Base-by-base conservation (phyloP, 352 stramenopile genomes). In the Phytophthora pini region DNA sequence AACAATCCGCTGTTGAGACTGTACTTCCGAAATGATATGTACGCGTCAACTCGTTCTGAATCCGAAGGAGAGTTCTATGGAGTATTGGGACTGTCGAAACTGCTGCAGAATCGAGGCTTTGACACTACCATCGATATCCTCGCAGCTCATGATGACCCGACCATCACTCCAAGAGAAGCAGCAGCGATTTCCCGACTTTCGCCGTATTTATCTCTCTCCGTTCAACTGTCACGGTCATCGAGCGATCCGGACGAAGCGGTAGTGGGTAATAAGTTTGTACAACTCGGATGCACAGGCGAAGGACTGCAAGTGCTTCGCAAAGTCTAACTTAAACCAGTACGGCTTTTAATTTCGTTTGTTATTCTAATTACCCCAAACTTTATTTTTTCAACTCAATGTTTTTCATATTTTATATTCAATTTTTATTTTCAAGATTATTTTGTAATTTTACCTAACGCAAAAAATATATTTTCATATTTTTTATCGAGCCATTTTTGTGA, bases 21-120 rank as follows among this genome's bases (percentile, higher is more conserved):
- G 20, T 58, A 86, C 12, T 63, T 92, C 13, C 70, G 83, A n/a
- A 92, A 92, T 39, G 83, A 92, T 52, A 80, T 92, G 63, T 92
- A 90, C 61, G 74, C 80, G 22, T 92, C 83, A 8, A 92, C 83
- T 0, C 69, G 83, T 20, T 74, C 60, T 9, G 66, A 65, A 32
- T 68, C 68, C 0, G 63, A 77, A 31, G 67, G 70, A 2, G 81
- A 92, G 48, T 90, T 87, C 57, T 76, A 68, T 27, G 76, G 76
- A n/a, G 45, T 70, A 4, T 46, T 90, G 5, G 70, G 72, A 2
- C 38, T 92, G 0, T 65, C 68, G 2, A 63, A 64, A 8, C 46
- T 90, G 8, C 65, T 82, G 5, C 56, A 74, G 20, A 68, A 43
- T 11, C 68, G 57, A 12, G 43, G 43, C 5, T 76, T 87, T n/a